phyloP scores from a whole-genome alignment of 2,329 filamentous ascomycete species.

The Metarhizium brunneum region DNA sequence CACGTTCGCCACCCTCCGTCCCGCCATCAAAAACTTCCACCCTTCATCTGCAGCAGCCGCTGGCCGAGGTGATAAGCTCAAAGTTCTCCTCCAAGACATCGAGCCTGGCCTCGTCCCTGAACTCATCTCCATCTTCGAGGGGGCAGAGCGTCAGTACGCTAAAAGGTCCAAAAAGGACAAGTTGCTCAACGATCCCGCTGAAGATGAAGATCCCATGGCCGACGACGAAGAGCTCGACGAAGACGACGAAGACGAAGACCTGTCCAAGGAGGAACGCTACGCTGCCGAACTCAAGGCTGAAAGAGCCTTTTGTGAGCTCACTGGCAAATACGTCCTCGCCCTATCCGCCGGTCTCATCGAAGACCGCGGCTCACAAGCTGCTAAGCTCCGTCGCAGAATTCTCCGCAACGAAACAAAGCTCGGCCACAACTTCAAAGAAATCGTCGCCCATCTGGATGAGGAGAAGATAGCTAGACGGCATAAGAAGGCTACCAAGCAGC shows the following conservation, averaged over 20 bases:
- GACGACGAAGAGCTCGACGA: slow-evolving; percentile 47
- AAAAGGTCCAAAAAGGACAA: slow-evolving; percentile 50
- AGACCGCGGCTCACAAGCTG: slow-evolving; percentile 45
- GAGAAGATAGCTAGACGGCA: slow-evolving; percentile 40
- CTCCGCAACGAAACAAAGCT: slow-evolving; percentile 72
- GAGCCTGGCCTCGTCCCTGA: slow-evolving; percentile 53
- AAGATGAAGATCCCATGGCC: slow-evolving; percentile 65
- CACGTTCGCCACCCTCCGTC: slow-evolving; percentile 64
- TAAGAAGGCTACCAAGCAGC: slow-evolving; percentile 26
- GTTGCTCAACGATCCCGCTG: slow-evolving; percentile 52
- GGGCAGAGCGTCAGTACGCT: slow-evolving; percentile 69
- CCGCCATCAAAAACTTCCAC: slow-evolving; percentile 34
- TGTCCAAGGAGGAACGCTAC: slow-evolving; percentile 49
- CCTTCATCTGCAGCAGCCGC: slow-evolving; percentile 15
- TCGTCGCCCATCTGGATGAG: slow-evolving; percentile 72
- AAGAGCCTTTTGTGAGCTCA: slow-evolving; percentile 75
- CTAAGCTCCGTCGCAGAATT: slow-evolving; percentile 60
- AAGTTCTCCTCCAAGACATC: slow-evolving; percentile 56
- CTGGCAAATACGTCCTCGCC: slow-evolving; percentile 75
- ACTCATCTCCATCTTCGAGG: slow-evolving; percentile 68
- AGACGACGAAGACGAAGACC: slow-evolving; percentile 44
- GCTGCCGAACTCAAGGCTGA: slow-evolving; percentile 67
- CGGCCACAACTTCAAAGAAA: slow-evolving; percentile 77
- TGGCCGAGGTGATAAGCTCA: slow-evolving; percentile 20
- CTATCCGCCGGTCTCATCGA: slow-evolving; percentile 71